A percentile compares a stretch with the other conserved stretches of the same genome.
Conservation (phyloP, 1,284 basidiomycete species). For the Trichosporon asahii region DNA sequence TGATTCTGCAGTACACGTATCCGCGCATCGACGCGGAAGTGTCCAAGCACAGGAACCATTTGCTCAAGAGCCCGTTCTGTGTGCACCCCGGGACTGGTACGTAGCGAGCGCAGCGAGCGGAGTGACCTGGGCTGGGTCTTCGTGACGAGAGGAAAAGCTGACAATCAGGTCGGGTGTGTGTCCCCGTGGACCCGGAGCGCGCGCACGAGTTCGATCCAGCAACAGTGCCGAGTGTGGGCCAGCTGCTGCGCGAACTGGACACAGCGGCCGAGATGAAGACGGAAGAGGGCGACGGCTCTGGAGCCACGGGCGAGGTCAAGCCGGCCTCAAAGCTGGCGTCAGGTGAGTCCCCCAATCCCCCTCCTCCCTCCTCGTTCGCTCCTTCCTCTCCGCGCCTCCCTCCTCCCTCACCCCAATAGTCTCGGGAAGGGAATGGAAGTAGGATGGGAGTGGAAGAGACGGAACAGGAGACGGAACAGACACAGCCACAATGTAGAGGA, state of each 20-base stretch:
- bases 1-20: constrained; percentile 92
- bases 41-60: constrained; percentile 93
- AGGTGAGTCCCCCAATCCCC: not conserved
- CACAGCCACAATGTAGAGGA: no score
- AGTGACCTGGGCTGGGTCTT: no score
- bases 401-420: no score
- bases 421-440: no score
- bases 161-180: constrained; percentile 74
- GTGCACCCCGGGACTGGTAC: constrained; percentile 83
- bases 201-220: constrained; percentile 86
- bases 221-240: constrained; percentile 76
- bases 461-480: no score
- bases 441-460: no score
- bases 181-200: constrained; percentile 75
- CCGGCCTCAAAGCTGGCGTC: not conserved
- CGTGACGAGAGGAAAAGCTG: not conserved
- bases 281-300: not conserved
- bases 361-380: not conserved
- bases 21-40: constrained; percentile 96
- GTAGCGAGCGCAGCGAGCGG: constrained; percentile 18
- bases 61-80: constrained; percentile 97
- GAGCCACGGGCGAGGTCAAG: not conserved
- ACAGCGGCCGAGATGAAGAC: constrained; percentile 3
- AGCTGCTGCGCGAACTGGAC: constrained; percentile 73
- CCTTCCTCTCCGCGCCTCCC: no score